phyloP scores from a whole-genome alignment of 108 stramenopile species.

The Cyclotella sp. region DNA sequence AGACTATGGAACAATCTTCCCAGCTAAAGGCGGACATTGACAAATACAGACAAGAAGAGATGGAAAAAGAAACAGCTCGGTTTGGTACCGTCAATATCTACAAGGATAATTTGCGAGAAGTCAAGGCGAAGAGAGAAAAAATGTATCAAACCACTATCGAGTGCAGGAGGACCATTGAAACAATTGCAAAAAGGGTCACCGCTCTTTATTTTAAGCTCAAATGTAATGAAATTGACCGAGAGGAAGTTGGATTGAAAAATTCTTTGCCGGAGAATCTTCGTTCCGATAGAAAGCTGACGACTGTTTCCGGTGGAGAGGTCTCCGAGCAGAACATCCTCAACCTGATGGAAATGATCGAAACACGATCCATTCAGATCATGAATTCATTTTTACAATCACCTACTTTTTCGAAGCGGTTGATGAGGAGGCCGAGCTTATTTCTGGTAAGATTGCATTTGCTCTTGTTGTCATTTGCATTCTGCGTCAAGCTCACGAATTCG shows the following conservation, averaged over 20 bases:
- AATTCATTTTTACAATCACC: conserved; percentile 36
- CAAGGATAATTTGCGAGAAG: conserved; percentile 52
- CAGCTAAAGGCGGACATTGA: conserved; percentile 59
- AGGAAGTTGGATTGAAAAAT: conserved; percentile 16
- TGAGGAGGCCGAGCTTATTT: conserved; percentile 38
- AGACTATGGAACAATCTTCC: conserved; percentile 44
- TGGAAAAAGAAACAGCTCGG: conserved; percentile 57
- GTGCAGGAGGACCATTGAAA: conserved; percentile 60
- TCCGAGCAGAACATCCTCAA: conserved; percentile 74
- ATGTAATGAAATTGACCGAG: conserved; percentile 60
- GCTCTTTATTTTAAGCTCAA: conserved; percentile 77
- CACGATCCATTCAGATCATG: conserved; percentile 69
- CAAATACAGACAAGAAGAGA: conserved; percentile 55
- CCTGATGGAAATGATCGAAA: conserved; percentile 74
- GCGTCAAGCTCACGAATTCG: background rate
- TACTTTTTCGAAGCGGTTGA: conserved; percentile 8
- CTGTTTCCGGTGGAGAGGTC: conserved; percentile 60
- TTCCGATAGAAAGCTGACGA: conserved; percentile 55
- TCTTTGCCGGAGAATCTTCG: conserved; percentile 23
- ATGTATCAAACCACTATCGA: conserved; percentile 45
- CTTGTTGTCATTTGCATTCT: background rate
- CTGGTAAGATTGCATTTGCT: conserved; percentile 36
- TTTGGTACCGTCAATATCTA: conserved; percentile 51
- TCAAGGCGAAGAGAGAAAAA: conserved; percentile 51
- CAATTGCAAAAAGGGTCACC: conserved; percentile 67